A percentile compares a stretch with the other conserved stretches of the same genome.
These are phyloP conservation scores for Medicago truncatula DNA, from an alignment of 306 rosid genomes.

Conservation along the genomic window MtrunA17r5.0-ANR NC_053049.1:36683001-36683500, in stretches of 20 bases:
- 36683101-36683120: constrained; percentile 6
- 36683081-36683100: neutral
- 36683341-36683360: constrained; percentile 45
- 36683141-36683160: neutral
- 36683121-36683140: constrained; percentile 39
- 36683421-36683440: neutral
- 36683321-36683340: constrained; percentile 34
- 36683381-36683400: neutral
- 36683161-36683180: neutral
- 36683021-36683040: constrained; percentile 35
- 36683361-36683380: constrained; percentile 28
- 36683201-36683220: constrained; percentile 44
- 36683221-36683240: constrained; percentile 49
- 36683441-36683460: neutral
- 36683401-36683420: neutral
- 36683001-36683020: constrained; percentile 28
- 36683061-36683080: constrained; percentile 1
- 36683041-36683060: neutral
- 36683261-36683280: constrained; percentile 44
- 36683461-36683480: neutral
- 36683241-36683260: constrained; percentile 25
- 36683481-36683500: constrained; percentile 2
- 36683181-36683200: constrained; percentile 46
- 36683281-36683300: constrained; percentile 40
- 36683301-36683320: constrained; percentile 29